Evolutionary conservation across 768 basidiomycete species (phyloP).

Genomic region (Fistulinella prunicolor): DNA sequence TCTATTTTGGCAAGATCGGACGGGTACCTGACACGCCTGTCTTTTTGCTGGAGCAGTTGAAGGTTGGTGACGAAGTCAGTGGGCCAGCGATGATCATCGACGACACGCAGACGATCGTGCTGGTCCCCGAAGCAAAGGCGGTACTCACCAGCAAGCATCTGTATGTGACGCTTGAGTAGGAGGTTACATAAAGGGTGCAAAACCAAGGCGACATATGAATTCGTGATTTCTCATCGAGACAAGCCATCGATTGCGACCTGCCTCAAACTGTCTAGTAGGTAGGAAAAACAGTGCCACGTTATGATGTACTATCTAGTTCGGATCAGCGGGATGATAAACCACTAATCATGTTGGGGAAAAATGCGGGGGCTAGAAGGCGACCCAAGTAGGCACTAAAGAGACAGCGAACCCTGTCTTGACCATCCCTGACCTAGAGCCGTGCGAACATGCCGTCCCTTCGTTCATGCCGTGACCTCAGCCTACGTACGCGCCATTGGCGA

Average conservation of each 20-base stretch:
- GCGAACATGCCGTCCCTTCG: constrained; percentile 4
- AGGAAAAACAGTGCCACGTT: no score
- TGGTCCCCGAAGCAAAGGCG: constrained; percentile 71
- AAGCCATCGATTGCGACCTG: no score
- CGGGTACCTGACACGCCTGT: constrained; percentile 79
- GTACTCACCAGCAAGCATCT: constrained; percentile 69
- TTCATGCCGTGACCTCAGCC: constrained; percentile 5
- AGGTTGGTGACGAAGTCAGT: constrained; percentile 64
- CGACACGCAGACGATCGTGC: constrained; percentile 90
- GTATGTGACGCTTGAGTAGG: constrained; percentile 44
- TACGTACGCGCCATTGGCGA: constrained; percentile 21
- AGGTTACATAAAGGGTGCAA: constrained; percentile 4
- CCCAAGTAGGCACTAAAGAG: background rate
- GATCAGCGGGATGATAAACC: background rate
- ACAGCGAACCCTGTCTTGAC: constrained; percentile 14
- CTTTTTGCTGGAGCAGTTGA: constrained; percentile 63
- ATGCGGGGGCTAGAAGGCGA: background rate
- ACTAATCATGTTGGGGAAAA: background rate
- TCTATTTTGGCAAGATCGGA: constrained; percentile 82
- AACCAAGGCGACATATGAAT: background rate
- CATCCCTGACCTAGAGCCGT: constrained; percentile 14
- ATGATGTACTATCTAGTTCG: no score
- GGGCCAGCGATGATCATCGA: constrained; percentile 97
- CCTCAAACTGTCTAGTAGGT: no score
- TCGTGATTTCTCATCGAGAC: no score